Evolutionary conservation across 805 yeast species (phyloP).

Genomic region (Myxozyma sirexii): DNA sequence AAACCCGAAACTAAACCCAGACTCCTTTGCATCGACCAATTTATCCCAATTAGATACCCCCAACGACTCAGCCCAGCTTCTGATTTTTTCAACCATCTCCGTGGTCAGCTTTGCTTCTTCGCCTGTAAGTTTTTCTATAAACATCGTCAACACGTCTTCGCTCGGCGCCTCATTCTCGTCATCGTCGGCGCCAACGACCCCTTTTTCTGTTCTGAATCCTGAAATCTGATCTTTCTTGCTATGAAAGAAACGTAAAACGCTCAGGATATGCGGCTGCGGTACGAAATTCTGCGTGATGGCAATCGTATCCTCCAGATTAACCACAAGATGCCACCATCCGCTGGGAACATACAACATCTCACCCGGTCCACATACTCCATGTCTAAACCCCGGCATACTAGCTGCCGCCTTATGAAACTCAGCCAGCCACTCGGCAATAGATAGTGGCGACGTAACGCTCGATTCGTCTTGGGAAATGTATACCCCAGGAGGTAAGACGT

Average conservation of each 20-base stretch:
- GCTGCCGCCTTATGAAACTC: constrained; percentile 75
- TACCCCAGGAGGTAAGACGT: constrained; percentile 80
- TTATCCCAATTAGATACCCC: constrained; percentile 54
- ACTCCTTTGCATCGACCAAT: constrained; percentile 41
- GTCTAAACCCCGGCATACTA: constrained; percentile 51
- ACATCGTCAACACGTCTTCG: constrained; percentile 44
- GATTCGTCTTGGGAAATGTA: constrained; percentile 70
- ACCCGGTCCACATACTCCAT: constrained; percentile 78
- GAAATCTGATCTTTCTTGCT: constrained; percentile 71
- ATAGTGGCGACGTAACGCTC: constrained; percentile 90
- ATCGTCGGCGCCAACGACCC: neutral
- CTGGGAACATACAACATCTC: constrained; percentile 88
- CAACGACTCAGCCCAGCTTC: constrained; percentile 37
- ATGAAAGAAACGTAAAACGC: constrained; percentile 67
- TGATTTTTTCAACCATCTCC: constrained; percentile 36
- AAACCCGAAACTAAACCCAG: constrained; percentile 46
- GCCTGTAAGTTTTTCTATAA: constrained; percentile 42
- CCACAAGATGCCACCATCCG: constrained; percentile 98
- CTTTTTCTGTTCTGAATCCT: constrained; percentile 55
- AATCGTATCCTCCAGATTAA: constrained; percentile 75
- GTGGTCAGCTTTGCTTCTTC: constrained; percentile 34
- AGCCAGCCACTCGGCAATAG: constrained; percentile 88
- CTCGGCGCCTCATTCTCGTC: constrained; percentile 43
- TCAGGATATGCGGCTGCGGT: constrained; percentile 60
- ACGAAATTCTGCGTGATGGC: constrained; percentile 91